Conservation (phyloP, 208 protist genomes). For the Phytomonas sp. region DNA sequence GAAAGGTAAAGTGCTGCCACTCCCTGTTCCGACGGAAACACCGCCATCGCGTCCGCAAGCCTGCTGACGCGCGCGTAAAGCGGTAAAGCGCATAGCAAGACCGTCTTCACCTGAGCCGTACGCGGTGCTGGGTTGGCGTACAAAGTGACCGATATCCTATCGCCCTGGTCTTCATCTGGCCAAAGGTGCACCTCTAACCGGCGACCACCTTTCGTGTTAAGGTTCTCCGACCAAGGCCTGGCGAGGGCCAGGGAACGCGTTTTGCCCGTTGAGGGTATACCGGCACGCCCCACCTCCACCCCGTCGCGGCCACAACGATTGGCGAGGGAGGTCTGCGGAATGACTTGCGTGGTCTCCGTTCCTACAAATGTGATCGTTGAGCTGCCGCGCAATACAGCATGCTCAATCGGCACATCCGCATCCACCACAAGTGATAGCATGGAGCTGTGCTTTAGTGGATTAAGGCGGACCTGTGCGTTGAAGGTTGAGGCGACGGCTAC, state of each 20-base stretch:
- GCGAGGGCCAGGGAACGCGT: slow-evolving; percentile 18
- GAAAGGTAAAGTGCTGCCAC: slow-evolving; percentile 24
- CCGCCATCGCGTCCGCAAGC: slow-evolving; percentile 15
- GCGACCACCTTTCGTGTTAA: slow-evolving; percentile 18
- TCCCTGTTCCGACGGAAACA: slow-evolving; percentile 13
- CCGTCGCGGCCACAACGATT: slow-evolving; percentile 6
- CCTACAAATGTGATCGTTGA: slow-evolving; percentile 33
- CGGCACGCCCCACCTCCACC: slow-evolving; percentile 6
- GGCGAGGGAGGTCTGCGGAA: slow-evolving; percentile 1
- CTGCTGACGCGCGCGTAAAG: slow-evolving; percentile 56
- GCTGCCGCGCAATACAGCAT: slow-evolving; percentile 35
- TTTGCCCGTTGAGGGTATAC: neutral
- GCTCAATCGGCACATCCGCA: slow-evolving; percentile 47
- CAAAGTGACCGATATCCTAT: slow-evolving; percentile 30
- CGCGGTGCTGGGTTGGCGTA: slow-evolving; percentile 44
- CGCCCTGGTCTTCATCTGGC: slow-evolving; percentile 42
- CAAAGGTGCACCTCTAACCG: slow-evolving; percentile 45
- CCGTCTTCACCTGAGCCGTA: slow-evolving; percentile 59
- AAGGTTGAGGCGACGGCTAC: slow-evolving; percentile 64
- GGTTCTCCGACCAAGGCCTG: slow-evolving; percentile 15
- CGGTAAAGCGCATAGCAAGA: slow-evolving; percentile 48
- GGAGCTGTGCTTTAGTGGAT: slow-evolving; percentile 31
- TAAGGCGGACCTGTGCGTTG: slow-evolving; percentile 36
- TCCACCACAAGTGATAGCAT: slow-evolving; percentile 51
- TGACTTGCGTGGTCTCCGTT: slow-evolving; percentile 26